Evolutionary conservation across 2,329 filamentous ascomycete genomes (phyloP).

Genomic region (Alternaria angustiovoidea): DNA sequence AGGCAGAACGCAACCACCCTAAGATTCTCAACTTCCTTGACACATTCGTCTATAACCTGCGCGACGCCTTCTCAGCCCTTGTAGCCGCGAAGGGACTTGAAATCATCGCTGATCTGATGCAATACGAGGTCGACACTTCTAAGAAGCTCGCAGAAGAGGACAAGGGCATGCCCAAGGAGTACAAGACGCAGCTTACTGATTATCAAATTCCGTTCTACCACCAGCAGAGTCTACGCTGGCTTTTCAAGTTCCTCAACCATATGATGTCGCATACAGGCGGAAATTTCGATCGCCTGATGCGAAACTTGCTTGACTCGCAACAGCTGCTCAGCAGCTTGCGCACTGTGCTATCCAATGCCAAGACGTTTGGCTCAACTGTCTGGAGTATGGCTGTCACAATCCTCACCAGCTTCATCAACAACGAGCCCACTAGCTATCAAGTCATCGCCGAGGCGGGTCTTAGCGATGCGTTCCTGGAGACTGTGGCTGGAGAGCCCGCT

Average conservation of each 20-base stretch:
- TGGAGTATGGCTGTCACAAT: slow-evolving; percentile 96
- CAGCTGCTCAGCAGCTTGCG: slow-evolving; percentile 81
- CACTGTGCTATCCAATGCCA: slow-evolving; percentile 80
- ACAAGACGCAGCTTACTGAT: slow-evolving; percentile 84
- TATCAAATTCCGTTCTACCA: slow-evolving; percentile 93
- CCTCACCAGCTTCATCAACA: slow-evolving; percentile 95
- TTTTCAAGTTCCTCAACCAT: slow-evolving; percentile 96
- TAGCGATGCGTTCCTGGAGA: slow-evolving; percentile 83
- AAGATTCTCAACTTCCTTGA: slow-evolving; percentile 89
- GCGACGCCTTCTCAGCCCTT: slow-evolving; percentile 83
- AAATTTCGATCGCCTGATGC: slow-evolving; percentile 86
- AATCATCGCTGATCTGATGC: slow-evolving; percentile 85
- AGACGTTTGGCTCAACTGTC: slow-evolving; percentile 85
- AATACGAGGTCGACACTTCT: slow-evolving; percentile 77
- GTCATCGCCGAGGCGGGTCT: slow-evolving; percentile 94
- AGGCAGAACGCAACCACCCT: slow-evolving; percentile 83
- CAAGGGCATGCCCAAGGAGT: slow-evolving; percentile 74
- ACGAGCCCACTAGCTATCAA: slow-evolving; percentile 96
- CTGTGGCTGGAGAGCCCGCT: slow-evolving; percentile 66
- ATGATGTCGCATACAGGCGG: slow-evolving; percentile 85
- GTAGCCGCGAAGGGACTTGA: slow-evolving; percentile 86
- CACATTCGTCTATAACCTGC: slow-evolving; percentile 83
- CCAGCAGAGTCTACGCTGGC: slow-evolving; percentile 90
- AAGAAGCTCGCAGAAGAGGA: slow-evolving; percentile 71
- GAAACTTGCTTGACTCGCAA: slow-evolving; percentile 94